A percentile compares a stretch with the other conserved stretches of the same genome.
Evolutionary conservation across 768 basidiomycete genomes (phyloP).

Genomic region (Suillus weaverae): DNA sequence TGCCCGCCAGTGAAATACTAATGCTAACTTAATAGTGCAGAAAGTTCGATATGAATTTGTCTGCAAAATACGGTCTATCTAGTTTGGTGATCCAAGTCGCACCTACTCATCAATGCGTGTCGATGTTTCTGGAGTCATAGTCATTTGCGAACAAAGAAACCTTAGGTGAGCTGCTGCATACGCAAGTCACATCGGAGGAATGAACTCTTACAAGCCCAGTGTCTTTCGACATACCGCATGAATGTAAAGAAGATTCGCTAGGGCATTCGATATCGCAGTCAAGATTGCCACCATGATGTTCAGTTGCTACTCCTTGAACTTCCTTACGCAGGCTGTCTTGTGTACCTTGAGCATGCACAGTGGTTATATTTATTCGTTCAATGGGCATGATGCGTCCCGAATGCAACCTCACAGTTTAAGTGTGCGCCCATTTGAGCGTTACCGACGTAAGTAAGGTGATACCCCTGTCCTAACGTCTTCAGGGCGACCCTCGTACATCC

Average conservation of each 20-base stretch:
- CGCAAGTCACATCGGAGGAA: not conserved
- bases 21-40: not conserved
- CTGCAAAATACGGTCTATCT: not conserved
- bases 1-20: not conserved
- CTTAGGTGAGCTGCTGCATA: not conserved
- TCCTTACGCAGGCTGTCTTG: constrained; percentile 41
- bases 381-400: not conserved
- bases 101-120: not conserved
- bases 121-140: not conserved
- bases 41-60: not conserved
- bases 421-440: not conserved
- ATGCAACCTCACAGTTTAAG: not conserved
- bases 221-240: constrained; percentile 50
- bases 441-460: not conserved
- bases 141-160: not conserved
- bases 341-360: constrained; percentile 24
- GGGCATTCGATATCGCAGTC: constrained; percentile 32
- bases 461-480: not conserved
- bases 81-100: not conserved
- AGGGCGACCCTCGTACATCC: not conserved
- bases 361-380: too few relatives aligned
- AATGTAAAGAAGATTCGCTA: constrained; percentile 41
- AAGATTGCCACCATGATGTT: constrained; percentile 16
- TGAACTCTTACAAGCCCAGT: constrained; percentile 34
- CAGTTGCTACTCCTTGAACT: constrained; percentile 25